Base-by-base conservation (phyloP, 345 rosid genomes). In the Limnanthes douglasii region DNA sequence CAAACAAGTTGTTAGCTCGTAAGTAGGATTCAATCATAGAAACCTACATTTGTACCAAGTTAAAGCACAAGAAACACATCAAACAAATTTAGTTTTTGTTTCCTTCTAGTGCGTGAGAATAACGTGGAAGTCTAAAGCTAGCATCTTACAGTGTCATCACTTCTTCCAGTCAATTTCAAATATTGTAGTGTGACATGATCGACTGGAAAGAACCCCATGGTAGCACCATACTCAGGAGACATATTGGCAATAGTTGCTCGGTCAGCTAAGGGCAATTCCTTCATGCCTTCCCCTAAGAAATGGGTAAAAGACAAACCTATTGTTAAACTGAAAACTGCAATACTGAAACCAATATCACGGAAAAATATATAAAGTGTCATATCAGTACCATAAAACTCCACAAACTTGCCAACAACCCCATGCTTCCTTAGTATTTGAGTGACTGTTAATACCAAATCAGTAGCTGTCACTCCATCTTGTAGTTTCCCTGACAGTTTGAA, bases 211-310 rank as follows among this genome's bases (percentile, higher is more conserved):
- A 86, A 86, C 8, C 96, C 96, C 96, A 86, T 86, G 37, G 94
- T 81, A 51, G 96, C 94, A 60, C 96, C 92, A 44, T 86, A 86
- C 64, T 86, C 96, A 0, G 96, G 96, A 53, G 94, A 86, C 96
- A 81, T 86, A 65, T 86, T 86, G 43, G 94, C 94, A 49, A 86
- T 86, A 16, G 96, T 86, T 18, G 96, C 96, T 57, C 96, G 75
- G 45, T 86, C 96, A n/a, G 96, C 96, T 21, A 86, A 56, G 50
- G 96, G 72, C 39, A 86, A 58, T 56, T 71, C 84, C 15, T 92
- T 61, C 96, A 81, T 81, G 43, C 94, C 94, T 53, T 73, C 75
- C 46, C 94, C 94, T 80, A 65, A 39, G 48, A 1, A 58, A 41
- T 19, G 33, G 59, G 31, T 27, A 31, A 32, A 31, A 29, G 30